A percentile compares a stretch with the other conserved stretches of the same genome.
phyloP scores from a whole-genome alignment of 805 yeast genomes.

The Helenozyma baotianmanensis region DNA sequence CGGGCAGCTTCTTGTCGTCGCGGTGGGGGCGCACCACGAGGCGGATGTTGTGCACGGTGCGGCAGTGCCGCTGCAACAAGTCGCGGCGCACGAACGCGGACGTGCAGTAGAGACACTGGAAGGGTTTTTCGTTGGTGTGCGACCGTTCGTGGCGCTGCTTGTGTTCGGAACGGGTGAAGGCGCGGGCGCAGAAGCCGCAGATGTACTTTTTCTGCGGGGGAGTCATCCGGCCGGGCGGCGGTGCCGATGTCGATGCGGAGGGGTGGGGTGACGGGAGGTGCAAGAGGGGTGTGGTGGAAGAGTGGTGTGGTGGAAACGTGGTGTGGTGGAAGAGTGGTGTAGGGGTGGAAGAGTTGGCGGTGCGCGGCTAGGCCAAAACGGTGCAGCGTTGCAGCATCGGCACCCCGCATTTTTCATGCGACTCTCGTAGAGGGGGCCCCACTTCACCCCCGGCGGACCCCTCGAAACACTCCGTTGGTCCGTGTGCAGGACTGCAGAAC shows the following conservation, averaged over 20 bases:
- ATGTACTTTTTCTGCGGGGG: constrained; percentile 58
- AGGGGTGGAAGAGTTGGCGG: too few species aligned
- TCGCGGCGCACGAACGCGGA: constrained; percentile 76
- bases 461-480: constrained; percentile 1
- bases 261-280: too few species aligned
- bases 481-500: constrained; percentile 1
- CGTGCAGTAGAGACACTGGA: constrained; percentile 65
- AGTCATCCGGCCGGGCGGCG: constrained; percentile 6
- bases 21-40: constrained; percentile 6
- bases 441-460: constrained; percentile 1
- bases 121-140: constrained; percentile 78
- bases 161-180: constrained; percentile 77
- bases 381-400: too few species aligned
- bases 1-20: neutral
- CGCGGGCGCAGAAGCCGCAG: constrained; percentile 75
- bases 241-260: too few species aligned
- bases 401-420: constrained; percentile 3
- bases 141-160: constrained; percentile 74
- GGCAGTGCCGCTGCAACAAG: constrained; percentile 66
- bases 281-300: too few species aligned
- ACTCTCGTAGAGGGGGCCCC: constrained; percentile 3
- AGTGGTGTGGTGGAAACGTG: too few species aligned
- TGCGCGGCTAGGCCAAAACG: too few species aligned
- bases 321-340: too few species aligned
- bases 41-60: constrained; percentile 62